Evolutionary conservation across 2,329 filamentous ascomycete genomes (phyloP).

Genomic region (Onygenales sp.): DNA sequence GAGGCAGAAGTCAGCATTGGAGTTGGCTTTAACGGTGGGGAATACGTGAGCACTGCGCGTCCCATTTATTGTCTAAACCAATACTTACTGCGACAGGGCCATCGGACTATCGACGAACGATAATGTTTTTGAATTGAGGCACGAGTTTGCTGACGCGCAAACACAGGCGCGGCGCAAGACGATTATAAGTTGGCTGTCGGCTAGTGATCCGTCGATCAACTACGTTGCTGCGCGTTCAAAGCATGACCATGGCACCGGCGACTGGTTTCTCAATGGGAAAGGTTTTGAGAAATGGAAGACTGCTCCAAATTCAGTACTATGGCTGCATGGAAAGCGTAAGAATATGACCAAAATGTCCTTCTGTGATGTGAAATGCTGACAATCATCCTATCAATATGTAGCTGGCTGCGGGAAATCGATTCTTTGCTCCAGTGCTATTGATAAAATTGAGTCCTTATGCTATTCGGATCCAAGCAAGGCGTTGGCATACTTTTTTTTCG

Average conservation of each 20-base stretch:
- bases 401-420: slow-evolving; percentile 9
- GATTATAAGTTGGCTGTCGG: not conserved
- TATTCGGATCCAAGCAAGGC: not conserved
- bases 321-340: slow-evolving; percentile 7
- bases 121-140: not conserved
- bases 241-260: slow-evolving; percentile 5
- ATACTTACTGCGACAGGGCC: not conserved
- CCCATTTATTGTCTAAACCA: not conserved
- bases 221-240: slow-evolving; percentile 6
- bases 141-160: not conserved
- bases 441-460: not conserved
- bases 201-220: slow-evolving; percentile 9
- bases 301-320: slow-evolving; percentile 5
- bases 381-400: not conserved
- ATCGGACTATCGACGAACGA: not conserved
- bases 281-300: slow-evolving; percentile 5
- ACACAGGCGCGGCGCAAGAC: too few relatives aligned
- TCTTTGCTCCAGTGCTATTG: slow-evolving; percentile 3
- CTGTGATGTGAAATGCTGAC: not conserved
- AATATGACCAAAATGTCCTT: not conserved
- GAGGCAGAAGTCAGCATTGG: not conserved
- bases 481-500: slow-evolving; percentile 14
- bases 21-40: not conserved
- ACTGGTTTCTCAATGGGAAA: slow-evolving; percentile 6
- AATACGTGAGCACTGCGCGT: not conserved